A percentile compares a stretch with the other conserved stretches of the same genome.
phyloP scores from a whole-genome alignment of 2,329 filamentous ascomycete genomes.

The Fusarium buxicola region DNA sequence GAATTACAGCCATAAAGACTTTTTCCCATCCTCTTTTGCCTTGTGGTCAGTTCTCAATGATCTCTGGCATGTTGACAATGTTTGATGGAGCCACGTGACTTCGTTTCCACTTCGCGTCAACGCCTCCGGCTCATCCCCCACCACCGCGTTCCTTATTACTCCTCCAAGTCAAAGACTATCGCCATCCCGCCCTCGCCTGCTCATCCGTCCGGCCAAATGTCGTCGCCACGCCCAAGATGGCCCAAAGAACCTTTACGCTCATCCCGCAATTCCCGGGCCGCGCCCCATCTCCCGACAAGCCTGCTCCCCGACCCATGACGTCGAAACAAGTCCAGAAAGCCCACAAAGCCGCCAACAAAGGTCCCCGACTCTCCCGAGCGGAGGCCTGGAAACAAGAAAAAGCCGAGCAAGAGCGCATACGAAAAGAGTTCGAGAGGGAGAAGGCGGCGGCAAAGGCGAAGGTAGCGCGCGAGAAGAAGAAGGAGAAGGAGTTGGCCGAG shows the following conservation, averaged over 20 bases:
- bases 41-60: neutral
- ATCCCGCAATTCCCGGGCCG: conserved; percentile 51
- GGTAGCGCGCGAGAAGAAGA: conserved; percentile 65
- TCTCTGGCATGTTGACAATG: neutral
- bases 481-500: conserved; percentile 63
- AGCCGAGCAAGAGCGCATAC: conserved; percentile 66
- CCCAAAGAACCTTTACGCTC: conserved; percentile 60
- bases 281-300: conserved; percentile 31
- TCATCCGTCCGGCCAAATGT: conserved; percentile 29
- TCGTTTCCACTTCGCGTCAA: conserved; percentile 44
- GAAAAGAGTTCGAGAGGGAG: conserved; percentile 63
- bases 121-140: conserved; percentile 16
- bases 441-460: conserved; percentile 61
- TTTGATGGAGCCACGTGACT: conserved; percentile 41
- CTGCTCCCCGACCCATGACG: conserved; percentile 52
- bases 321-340: conserved; percentile 57
- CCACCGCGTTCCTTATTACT: conserved; percentile 21
- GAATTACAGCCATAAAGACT: neutral
- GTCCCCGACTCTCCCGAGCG: conserved; percentile 54
- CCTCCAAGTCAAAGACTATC: conserved; percentile 1
- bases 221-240: conserved; percentile 45
- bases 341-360: conserved; percentile 51
- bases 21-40: neutral
- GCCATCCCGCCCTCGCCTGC: neutral
- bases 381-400: conserved; percentile 55